Conservation (phyloP, 2,329 filamentous ascomycete genomes). For the Monosporascus cannonballus region DNA sequence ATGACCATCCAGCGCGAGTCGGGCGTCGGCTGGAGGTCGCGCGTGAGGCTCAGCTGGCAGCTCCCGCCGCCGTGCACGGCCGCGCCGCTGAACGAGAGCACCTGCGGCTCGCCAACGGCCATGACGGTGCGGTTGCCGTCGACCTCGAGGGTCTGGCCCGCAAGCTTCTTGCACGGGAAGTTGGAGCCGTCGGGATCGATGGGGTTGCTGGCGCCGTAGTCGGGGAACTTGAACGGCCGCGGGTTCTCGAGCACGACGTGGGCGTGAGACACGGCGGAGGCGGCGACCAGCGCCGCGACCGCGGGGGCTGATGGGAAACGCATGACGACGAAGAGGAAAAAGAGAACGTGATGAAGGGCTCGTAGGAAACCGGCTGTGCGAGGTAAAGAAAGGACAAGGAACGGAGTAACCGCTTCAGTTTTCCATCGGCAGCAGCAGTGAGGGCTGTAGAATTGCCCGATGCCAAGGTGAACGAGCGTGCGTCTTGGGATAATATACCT, state of each 20-base stretch:
- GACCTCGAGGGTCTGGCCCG: constrained; percentile 29
- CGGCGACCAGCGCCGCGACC: background rate
- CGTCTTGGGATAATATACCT: background rate
- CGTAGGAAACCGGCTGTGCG: background rate
- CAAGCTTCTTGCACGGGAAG: constrained; percentile 63
- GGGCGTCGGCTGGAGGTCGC: constrained; percentile 49
- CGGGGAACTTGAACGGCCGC: constrained; percentile 39
- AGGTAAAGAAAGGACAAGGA: background rate
- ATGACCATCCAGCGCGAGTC: constrained; percentile 63
- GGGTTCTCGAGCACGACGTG: constrained; percentile 60
- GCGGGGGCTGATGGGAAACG: background rate
- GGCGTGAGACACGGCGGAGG: constrained; percentile 24
- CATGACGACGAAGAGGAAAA: background rate
- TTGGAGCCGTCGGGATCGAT: constrained; percentile 48
- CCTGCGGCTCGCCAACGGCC: constrained; percentile 47
- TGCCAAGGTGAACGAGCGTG: background rate
- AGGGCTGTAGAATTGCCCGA: too few relatives aligned
- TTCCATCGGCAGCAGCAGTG: too few relatives aligned
- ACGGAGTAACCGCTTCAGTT: background rate
- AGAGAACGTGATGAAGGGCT: background rate
- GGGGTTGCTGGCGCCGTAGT: constrained; percentile 48
- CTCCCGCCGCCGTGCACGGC: constrained; percentile 69
- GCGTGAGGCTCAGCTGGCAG: constrained; percentile 67
- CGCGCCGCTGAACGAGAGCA: constrained; percentile 48
- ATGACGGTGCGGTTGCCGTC: constrained; percentile 43